These are phyloP conservation scores for Vanrija pseudolonga DNA, from an alignment of 1,284 basidiomycete species.

Conservation along the genomic window DNA sequence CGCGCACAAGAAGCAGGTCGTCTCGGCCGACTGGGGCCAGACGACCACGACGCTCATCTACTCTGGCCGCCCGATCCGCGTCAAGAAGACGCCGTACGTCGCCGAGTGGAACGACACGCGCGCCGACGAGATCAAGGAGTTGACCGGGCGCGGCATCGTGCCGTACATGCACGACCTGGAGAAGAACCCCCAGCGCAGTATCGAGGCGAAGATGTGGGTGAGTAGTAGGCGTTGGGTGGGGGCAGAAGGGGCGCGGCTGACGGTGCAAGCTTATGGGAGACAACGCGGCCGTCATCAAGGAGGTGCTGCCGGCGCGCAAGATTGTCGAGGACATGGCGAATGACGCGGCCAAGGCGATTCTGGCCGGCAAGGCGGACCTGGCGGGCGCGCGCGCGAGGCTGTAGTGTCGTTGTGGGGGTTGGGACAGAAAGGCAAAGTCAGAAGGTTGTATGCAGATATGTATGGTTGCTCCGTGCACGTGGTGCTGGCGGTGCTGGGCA, in stretches of 20 bases:
- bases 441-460: conserved; percentile 11
- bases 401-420: neutral
- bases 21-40: conserved; percentile 41
- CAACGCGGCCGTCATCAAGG: conserved; percentile 71
- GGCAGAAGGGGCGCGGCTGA: too few relatives aligned
- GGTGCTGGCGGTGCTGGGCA: too few relatives aligned
- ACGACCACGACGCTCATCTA: conserved; percentile 75
- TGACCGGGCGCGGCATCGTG: conserved; percentile 70
- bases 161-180: conserved; percentile 68
- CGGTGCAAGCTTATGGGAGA: conserved; percentile 62
- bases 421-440: neutral
- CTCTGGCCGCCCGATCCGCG: conserved; percentile 80
- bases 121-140: conserved; percentile 54
- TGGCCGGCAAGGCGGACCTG: conserved; percentile 11
- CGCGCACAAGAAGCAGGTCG: conserved; percentile 68
- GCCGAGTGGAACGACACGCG: conserved; percentile 59
- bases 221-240: too few relatives aligned
- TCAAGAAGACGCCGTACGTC: conserved; percentile 73
- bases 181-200: conserved; percentile 69
- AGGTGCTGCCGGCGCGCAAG: conserved; percentile 69
- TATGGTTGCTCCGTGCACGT: too few relatives aligned
- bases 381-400: conserved; percentile 1
- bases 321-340: conserved; percentile 72
- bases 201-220: conserved; percentile 61
- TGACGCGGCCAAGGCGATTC: conserved; percentile 31